Evolutionary conservation across 208 protist genomes (phyloP), one percentile per base, ranked within the genome.

Genomic region (Crithidia mellificae): DNA sequence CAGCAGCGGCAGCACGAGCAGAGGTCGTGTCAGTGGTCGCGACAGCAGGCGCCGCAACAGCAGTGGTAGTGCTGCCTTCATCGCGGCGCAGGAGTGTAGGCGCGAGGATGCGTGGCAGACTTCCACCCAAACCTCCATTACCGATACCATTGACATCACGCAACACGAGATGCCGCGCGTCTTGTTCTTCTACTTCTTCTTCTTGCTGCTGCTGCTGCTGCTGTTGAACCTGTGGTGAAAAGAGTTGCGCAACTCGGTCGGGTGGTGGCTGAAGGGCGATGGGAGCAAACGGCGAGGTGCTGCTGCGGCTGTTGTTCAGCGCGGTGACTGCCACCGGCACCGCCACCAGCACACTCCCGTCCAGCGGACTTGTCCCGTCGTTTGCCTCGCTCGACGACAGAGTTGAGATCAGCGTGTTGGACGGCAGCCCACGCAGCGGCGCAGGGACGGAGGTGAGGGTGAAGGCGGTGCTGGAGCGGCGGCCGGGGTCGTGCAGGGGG

Each of bases 401-500:
- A 0, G 47, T 52, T 6, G 68, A 72, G 30, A 32, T 19, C 0
- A 47, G 63, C 2, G 61, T 65, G 39, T 32, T 70, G 8, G 57
- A 47, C n/a, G 15, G 49, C n/a, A 44, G n/a, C 12, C 56, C 6
- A 1, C 14, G 11, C 29, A 65, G 49, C 44, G 67, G 15, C 2
- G 34, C 43, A 0, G 65, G 30, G 30, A 70, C 14, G n/a, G 65
- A 77, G 43, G 63, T 38, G 27, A 80, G 47, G 12, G 74, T 74
- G 63, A 34, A 53, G 51, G 56, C 63, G n/a, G 55, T 53, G 52
- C 71, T 61, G 59, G 29, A 51, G 51, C 56, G 76, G n/a, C 61
- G 57, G 3, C 52, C 32, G 1, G 52, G 27, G n/a, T 46, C 54
- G 25, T 68, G 43, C 30, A 83, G 44, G 34, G 78, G 78, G 34